These are phyloP conservation scores for barrel medic (Medicago truncatula) DNA, from an alignment of 306 rosid species.

Conservation along the genomic window DNA sequence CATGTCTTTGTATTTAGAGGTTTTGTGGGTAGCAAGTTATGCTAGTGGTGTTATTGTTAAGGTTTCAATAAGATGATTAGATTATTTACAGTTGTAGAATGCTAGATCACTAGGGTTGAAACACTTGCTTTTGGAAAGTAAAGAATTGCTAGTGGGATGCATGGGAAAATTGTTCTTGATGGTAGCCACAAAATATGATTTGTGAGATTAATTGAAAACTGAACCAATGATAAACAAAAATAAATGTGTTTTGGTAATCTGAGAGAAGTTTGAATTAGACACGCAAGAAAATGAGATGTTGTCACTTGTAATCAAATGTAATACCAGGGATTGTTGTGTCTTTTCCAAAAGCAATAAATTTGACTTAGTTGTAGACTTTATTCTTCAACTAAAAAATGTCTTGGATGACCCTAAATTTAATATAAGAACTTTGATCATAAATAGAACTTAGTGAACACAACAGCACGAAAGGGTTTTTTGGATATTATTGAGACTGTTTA, in stretches of 20 bases:
- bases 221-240: not conserved
- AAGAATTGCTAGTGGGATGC: conserved; percentile 26
- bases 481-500: conserved; percentile 19
- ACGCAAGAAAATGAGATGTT: not conserved
- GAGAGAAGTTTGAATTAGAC: conserved; percentile 11
- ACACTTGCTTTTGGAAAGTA: conserved; percentile 21
- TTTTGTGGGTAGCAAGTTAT: conserved; percentile 23
- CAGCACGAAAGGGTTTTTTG: not conserved
- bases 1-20: not conserved
- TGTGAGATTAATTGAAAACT: conserved; percentile 8
- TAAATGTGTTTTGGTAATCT: conserved; percentile 4
- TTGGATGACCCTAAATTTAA: conserved; percentile 15
- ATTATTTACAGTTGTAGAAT: conserved; percentile 20
- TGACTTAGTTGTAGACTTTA: not conserved
- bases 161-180: conserved; percentile 27
- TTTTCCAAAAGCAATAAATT: not conserved
- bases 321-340: not conserved
- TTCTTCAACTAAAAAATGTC: conserved; percentile 23
- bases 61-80: not conserved
- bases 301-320: conserved; percentile 24
- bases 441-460: not conserved
- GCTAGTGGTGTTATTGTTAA: conserved; percentile 12
- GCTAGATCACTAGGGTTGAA: conserved; percentile 15
- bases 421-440: not conserved
- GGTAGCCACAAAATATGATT: conserved; percentile 4